A percentile compares a stretch with the other conserved stretches of the same genome.
Conservation (phyloP, 768 basidiomycete species). For the Suillus subluteus region DNA sequence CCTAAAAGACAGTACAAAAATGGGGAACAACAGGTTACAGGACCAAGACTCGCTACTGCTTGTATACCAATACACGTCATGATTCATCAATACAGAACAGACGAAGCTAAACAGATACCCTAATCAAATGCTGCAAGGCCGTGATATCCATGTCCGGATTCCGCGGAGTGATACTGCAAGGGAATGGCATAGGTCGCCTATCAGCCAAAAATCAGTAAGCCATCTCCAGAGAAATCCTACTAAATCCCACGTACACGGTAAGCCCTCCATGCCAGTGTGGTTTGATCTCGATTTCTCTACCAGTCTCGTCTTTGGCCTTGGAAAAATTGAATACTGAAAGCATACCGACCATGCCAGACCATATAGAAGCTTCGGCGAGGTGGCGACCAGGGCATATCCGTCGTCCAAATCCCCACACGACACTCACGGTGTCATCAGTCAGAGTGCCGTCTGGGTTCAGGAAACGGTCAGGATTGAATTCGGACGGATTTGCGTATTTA, state of each 20-base stretch:
- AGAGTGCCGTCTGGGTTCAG: constrained; percentile 24
- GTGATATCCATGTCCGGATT: constrained; percentile 8
- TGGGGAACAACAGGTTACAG: not conserved
- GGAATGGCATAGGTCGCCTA: constrained; percentile 10
- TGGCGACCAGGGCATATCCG: constrained; percentile 11
- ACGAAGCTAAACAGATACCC: not conserved
- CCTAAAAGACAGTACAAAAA: not conserved
- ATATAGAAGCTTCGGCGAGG: constrained; percentile 11
- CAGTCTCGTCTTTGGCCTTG: constrained; percentile 14
- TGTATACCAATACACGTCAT: not conserved
- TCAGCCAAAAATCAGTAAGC: not conserved
- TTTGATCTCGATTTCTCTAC: constrained; percentile 13
- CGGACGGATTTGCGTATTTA: constrained; percentile 53
- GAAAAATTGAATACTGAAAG: constrained; percentile 7
- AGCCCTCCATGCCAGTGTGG: constrained; percentile 7
- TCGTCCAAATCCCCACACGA: constrained; percentile 13
- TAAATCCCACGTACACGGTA: constrained; percentile 2
- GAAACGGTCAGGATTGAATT: constrained; percentile 58
- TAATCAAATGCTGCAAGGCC: constrained; percentile 3
- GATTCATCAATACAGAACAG: not conserved
- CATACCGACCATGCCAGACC: constrained; percentile 11
- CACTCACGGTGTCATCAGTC: constrained; percentile 9
- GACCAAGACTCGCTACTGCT: not conserved
- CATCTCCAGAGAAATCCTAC: too few species aligned
- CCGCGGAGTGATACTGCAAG: constrained; percentile 10